Evolutionary conservation across 495 filamentous ascomycete genomes (phyloP), one percentile per base, ranked within the genome.

Genomic region (Lasiosphaeria hispida): DNA sequence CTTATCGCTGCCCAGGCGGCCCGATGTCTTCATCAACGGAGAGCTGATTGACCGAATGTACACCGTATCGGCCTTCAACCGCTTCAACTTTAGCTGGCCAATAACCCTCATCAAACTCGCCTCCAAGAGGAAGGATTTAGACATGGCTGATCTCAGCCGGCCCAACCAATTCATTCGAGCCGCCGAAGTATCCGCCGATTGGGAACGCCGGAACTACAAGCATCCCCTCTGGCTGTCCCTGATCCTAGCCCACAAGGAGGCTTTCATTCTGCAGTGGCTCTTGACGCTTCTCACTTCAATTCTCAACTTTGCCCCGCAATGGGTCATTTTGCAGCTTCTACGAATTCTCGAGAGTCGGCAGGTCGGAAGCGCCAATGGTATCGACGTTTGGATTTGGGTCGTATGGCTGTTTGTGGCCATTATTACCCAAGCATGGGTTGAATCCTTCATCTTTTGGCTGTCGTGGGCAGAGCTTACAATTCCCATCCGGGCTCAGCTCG

Each of bases 81-180:
- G 85, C 33, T 86, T 83, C 64, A 89, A 77, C 7, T 92, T 84
- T 62, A 63, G 66, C 37, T 93, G 89, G 89, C 79, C 81, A 8
- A 67, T 58, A 4, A 61, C 60, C 2, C 35, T 91, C 0, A 77
- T 92, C 19, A 58, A 67, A 2, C 70, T 80, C 40, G 82, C 85
- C 0, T 68, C 72, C 14, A 71, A 75, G 54, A 82, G 85, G 55
- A 80, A 80, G 35, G 72, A 73, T 13, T 69, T 94, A 2, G 80
- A 84, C 7, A 62, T 89, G 33, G 71, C 72, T 3, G 84, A 88
- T 59, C 65, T 92, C 4, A 82, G 85, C 0, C 78, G 78, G 38
- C 71, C 82, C 7, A 77, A 85, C 61, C 73, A 77, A 14, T 60
- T 62, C 41, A 73, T 70, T 43, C 75, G 84, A 49, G 71, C 85